phyloP scores from a whole-genome alignment of 345 rosid genomes.

The Corymbia maculata region DNA sequence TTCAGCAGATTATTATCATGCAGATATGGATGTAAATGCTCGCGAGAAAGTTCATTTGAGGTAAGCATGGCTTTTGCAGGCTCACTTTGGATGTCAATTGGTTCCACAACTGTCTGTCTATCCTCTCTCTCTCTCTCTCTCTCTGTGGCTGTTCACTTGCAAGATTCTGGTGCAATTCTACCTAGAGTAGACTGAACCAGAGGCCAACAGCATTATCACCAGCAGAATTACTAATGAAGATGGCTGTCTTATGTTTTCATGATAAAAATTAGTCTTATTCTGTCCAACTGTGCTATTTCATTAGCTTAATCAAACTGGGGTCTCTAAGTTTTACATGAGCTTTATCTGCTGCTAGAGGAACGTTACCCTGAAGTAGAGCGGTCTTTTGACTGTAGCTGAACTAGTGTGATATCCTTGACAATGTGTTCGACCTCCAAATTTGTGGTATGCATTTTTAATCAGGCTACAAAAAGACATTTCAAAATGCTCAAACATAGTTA shows the following conservation, averaged over 20 bases:
- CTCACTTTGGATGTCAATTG: background rate
- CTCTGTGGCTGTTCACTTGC: background rate
- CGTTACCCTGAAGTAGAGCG: background rate
- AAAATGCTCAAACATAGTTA: background rate
- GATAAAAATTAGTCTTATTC: background rate
- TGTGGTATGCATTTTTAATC: background rate
- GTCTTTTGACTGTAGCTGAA: background rate
- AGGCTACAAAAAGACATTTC: background rate
- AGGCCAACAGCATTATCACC: background rate
- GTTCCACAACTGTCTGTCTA: background rate
- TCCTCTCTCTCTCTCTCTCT: background rate
- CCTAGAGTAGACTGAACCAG: background rate
- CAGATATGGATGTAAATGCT: constrained; percentile 81
- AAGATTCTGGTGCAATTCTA: background rate
- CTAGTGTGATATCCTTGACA: background rate
- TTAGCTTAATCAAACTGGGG: background rate
- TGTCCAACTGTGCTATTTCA: background rate
- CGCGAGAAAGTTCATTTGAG: constrained; percentile 85
- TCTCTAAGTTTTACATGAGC: background rate
- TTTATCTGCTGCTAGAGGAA: background rate
- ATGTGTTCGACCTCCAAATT: background rate
- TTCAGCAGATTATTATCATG: constrained; percentile 81
- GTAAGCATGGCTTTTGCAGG: constrained; percentile 16
- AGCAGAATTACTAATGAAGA: background rate
- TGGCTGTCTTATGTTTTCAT: background rate